Percentiles rank a stretch among this genome's conserved stretches.
These are phyloP conservation scores for Coniochaeta hoffmannii DNA, from an alignment of 2,329 filamentous ascomycete species.

Conservation along the genomic window DNA sequence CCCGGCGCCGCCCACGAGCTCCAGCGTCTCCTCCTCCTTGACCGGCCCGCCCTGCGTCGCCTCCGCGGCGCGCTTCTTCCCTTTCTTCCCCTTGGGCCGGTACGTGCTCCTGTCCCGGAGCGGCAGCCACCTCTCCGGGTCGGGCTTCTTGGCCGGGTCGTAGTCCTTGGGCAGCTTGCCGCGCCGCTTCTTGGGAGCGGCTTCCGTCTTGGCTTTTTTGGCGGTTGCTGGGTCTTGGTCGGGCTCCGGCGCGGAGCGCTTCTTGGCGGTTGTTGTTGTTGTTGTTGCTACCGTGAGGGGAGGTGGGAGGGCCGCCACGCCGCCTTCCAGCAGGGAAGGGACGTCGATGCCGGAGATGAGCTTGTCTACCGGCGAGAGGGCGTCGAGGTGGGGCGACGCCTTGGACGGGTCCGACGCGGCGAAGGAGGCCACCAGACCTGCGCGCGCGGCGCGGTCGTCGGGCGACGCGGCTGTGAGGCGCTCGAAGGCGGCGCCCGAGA, in stretches of 20 bases:
- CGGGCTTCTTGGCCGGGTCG: slow-evolving; percentile 70
- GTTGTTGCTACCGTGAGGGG: slow-evolving; percentile 23
- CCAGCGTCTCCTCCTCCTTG: slow-evolving; percentile 62
- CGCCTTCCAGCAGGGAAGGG: slow-evolving; percentile 55
- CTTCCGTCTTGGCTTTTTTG: slow-evolving; percentile 17
- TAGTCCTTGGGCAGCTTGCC: slow-evolving; percentile 64
- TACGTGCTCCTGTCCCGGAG: slow-evolving; percentile 84
- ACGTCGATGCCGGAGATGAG: slow-evolving; percentile 56
- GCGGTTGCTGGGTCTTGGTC: slow-evolving; percentile 23
- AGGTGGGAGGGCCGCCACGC: slow-evolving; percentile 46
- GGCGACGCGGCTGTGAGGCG: slow-evolving; percentile 58
- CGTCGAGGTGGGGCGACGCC: slow-evolving; percentile 44
- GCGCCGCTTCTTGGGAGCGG: slow-evolving; percentile 46
- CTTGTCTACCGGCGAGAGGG: slow-evolving; percentile 54
- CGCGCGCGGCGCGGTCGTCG: slow-evolving; percentile 63
- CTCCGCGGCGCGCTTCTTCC: slow-evolving; percentile 72
- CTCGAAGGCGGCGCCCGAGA: slow-evolving; percentile 73
- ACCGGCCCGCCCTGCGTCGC: slow-evolving; percentile 81
- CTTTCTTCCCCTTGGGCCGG: slow-evolving; percentile 85
- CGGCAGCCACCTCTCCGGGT: slow-evolving; percentile 90
- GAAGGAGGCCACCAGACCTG: slow-evolving; percentile 80
- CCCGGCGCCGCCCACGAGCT: slow-evolving; percentile 55
- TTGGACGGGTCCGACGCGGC: slow-evolving; percentile 53
- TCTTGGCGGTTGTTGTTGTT: no score
- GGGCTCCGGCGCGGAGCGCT: slow-evolving; percentile 32